Conservation (phyloP, 768 basidiomycete genomes). For the Phanerochaete carnosa region DNA sequence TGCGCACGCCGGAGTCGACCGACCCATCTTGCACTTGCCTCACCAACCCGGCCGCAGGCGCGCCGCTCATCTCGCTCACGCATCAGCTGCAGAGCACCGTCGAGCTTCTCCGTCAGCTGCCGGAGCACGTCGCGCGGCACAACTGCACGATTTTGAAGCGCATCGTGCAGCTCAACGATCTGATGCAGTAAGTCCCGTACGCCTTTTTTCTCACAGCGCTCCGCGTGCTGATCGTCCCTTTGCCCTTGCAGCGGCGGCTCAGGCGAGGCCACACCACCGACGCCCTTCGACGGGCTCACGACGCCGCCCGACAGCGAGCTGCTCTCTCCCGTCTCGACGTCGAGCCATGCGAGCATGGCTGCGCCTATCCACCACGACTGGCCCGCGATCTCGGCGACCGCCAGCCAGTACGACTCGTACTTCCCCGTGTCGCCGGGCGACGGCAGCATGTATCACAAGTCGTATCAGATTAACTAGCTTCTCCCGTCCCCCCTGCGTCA, state of each 20-base stretch:
- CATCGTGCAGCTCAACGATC: constrained; percentile 56
- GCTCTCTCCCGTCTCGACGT: constrained; percentile 43
- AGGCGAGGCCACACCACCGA: not conserved
- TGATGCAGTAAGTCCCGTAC: constrained; percentile 58
- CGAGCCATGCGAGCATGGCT: constrained; percentile 42
- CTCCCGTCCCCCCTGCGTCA: constrained; percentile 13
- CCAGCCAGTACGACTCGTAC: constrained; percentile 62
- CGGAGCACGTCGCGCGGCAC: constrained; percentile 48
- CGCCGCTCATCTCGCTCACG: constrained; percentile 59
- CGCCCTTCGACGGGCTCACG: constrained; percentile 18
- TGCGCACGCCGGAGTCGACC: constrained; percentile 26
- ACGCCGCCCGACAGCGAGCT: constrained; percentile 50
- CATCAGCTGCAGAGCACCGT: constrained; percentile 62
- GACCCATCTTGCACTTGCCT: constrained; percentile 59
- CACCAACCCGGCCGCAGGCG: constrained; percentile 51
- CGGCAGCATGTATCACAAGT: constrained; percentile 24
- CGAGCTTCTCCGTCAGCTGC: constrained; percentile 56
- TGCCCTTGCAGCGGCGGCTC: constrained; percentile 7
- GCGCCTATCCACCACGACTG: constrained; percentile 47
- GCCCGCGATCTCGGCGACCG: constrained; percentile 45
- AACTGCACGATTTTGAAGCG: constrained; percentile 55
- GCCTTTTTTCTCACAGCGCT: not conserved
- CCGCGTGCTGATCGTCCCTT: not conserved
- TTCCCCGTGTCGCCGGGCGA: constrained; percentile 52
- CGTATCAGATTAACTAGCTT: constrained; percentile 22